Evolutionary conservation across 2,329 filamentous ascomycete genomes (phyloP).

Genomic region (Alternaria infectoria): DNA sequence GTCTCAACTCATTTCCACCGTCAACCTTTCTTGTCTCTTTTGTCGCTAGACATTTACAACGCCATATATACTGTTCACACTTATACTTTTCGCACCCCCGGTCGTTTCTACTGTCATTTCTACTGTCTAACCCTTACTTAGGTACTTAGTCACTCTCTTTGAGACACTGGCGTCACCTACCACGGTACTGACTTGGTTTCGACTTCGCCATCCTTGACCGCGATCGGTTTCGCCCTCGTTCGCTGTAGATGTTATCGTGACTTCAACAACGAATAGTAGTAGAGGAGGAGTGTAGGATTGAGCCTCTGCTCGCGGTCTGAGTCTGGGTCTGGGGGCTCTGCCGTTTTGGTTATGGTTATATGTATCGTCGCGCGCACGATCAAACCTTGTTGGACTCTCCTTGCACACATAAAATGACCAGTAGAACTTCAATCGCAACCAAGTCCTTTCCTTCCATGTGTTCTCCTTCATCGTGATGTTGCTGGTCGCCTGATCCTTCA

Average conservation of each 20-base stretch:
- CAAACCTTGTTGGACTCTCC: no score
- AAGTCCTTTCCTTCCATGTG: accelerated
- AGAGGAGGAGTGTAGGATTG: no score
- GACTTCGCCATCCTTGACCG: not conserved
- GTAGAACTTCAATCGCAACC: not conserved
- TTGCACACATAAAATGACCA: no score
- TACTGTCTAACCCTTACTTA: not conserved
- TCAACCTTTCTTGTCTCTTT: not conserved
- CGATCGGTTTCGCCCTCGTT: not conserved
- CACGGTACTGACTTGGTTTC: not conserved
- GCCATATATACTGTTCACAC: not conserved
- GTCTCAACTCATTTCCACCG: not conserved
- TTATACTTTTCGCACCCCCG: not conserved
- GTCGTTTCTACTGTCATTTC: not conserved
- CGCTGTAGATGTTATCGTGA: not conserved
- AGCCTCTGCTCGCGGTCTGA: no score
- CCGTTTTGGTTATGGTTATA: accelerated
- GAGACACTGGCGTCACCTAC: not conserved
- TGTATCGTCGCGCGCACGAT: accelerated
- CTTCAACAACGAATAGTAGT: no score
- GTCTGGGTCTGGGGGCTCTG: not conserved
- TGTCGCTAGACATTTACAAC: not conserved
- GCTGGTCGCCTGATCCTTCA: not conserved
- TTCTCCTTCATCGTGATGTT: not conserved
- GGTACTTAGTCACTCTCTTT: not conserved